Percentiles rank a stretch among this genome's conserved stretches.
These are phyloP conservation scores for Aspergillus sp. DNA, from an alignment of 2,329 filamentous ascomycete species.

Conservation along the genomic window DNA sequence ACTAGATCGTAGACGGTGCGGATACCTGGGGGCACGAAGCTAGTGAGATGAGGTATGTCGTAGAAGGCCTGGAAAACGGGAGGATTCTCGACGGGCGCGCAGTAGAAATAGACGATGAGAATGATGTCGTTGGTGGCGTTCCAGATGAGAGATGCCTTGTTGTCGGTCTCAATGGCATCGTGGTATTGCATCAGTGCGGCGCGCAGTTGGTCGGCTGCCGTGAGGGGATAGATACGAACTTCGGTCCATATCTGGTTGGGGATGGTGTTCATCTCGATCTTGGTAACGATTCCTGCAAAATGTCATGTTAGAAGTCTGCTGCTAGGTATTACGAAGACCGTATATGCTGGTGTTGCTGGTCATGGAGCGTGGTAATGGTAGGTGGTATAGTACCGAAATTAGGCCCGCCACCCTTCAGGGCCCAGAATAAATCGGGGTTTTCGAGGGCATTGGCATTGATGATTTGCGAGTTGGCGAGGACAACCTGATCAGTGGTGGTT, in stretches of 20 bases:
- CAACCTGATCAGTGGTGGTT: constrained; percentile 11
- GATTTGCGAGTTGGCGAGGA: constrained; percentile 20
- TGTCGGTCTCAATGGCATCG: constrained; percentile 13
- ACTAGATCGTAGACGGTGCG: constrained; percentile 14
- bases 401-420: constrained; percentile 34
- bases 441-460: constrained; percentile 16
- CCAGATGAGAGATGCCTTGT: constrained; percentile 15
- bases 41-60: constrained; percentile 7
- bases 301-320: not conserved
- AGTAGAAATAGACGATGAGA: constrained; percentile 14
- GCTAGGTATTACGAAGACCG: not conserved
- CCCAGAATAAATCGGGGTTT: constrained; percentile 35
- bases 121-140: constrained; percentile 11
- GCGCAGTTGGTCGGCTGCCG: constrained; percentile 6
- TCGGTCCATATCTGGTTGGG: constrained; percentile 20
- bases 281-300: constrained; percentile 19
- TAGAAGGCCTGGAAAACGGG: constrained; percentile 11
- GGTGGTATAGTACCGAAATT: constrained; percentile 26
- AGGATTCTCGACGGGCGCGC: constrained; percentile 10
- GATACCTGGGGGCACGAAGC: constrained; percentile 8
- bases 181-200: constrained; percentile 17
- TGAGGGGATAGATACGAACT: constrained; percentile 10
- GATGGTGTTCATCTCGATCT: constrained; percentile 20
- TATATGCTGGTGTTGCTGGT: not conserved
- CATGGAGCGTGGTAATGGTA: not conserved